Conservation (phyloP, 441 rosid species). For the Erysimum pusillum region DNA sequence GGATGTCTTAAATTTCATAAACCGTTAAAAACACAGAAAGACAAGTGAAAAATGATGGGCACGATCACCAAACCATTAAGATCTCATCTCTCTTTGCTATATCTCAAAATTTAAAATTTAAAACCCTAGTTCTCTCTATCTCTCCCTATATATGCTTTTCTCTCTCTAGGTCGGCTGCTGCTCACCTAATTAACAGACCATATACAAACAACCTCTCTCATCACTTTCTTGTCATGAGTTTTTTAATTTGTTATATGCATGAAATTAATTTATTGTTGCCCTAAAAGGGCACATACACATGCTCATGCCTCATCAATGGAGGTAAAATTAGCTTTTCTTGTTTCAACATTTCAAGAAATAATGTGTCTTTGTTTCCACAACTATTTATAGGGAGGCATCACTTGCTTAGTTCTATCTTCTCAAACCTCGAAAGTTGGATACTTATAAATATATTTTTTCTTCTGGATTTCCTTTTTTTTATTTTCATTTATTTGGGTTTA, state of each 20-base stretch:
- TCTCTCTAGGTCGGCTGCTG: constrained; percentile 55
- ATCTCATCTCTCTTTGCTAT: constrained; percentile 53
- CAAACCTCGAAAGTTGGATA: constrained; percentile 34
- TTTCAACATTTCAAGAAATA: constrained; percentile 39
- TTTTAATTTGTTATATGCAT: constrained; percentile 25
- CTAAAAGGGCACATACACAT: constrained; percentile 43
- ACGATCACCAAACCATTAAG: constrained; percentile 45
- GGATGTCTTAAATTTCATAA: constrained; percentile 44
- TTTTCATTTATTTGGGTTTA: background rate
- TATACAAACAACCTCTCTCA: constrained; percentile 27
- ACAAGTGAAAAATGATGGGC: constrained; percentile 56
- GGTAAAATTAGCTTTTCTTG: constrained; percentile 45
- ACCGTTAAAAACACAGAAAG: constrained; percentile 67
- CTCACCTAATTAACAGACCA: constrained; percentile 47
- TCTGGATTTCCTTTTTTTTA: background rate
- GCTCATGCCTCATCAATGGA: constrained; percentile 53
- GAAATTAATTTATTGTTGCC: constrained; percentile 51
- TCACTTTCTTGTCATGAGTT: constrained; percentile 42
- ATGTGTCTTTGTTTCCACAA: constrained; percentile 46
- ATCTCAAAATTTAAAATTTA: constrained; percentile 46
- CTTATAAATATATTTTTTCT: background rate
- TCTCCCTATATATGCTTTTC: constrained; percentile 34
- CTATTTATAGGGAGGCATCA: constrained; percentile 46
- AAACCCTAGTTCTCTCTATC: constrained; percentile 45
- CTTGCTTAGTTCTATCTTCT: constrained; percentile 39